These are phyloP conservation scores for Boletus smithii DNA, from an alignment of 1,284 basidiomycete species.

Conservation along the genomic window DNA sequence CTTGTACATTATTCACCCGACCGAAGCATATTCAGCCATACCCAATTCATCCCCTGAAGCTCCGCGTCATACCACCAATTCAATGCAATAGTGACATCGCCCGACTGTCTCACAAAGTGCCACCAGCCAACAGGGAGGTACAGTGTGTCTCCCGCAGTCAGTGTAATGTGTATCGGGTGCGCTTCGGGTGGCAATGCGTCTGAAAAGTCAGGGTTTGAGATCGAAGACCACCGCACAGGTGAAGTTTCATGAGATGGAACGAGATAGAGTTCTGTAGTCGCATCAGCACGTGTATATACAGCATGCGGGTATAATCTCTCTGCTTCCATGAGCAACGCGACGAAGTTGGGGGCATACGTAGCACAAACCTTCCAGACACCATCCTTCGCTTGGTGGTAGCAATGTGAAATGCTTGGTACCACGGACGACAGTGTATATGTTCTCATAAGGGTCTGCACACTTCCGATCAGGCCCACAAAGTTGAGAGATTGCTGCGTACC, in stretches of 20 bases:
- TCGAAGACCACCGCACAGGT: slow-evolving; percentile 71
- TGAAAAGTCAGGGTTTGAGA: slow-evolving; percentile 51
- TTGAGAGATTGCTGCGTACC: slow-evolving; percentile 5
- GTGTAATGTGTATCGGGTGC: slow-evolving; percentile 61
- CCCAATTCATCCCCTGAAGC: slow-evolving; percentile 65
- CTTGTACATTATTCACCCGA: slow-evolving; percentile 41
- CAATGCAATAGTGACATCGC: slow-evolving; percentile 65
- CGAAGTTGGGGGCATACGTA: not conserved
- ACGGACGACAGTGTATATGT: slow-evolving; percentile 83
- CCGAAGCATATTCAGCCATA: slow-evolving; percentile 61
- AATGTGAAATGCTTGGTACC: slow-evolving; percentile 84
- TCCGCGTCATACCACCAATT: slow-evolving; percentile 91
- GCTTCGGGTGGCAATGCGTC: slow-evolving; percentile 48
- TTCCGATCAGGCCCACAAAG: slow-evolving; percentile 6
- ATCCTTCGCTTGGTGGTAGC: slow-evolving; percentile 83
- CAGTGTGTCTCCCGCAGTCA: slow-evolving; percentile 75
- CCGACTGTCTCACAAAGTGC: slow-evolving; percentile 77
- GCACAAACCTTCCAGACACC: slow-evolving; percentile 68
- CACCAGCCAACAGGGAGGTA: slow-evolving; percentile 91
- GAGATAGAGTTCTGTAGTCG: slow-evolving; percentile 41
- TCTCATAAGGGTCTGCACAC: slow-evolving; percentile 81
- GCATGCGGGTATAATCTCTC: slow-evolving; percentile 71
- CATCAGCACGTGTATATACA: slow-evolving; percentile 47
- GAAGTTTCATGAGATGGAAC: slow-evolving; percentile 42
- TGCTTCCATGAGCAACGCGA: slow-evolving; percentile 29